These are phyloP conservation scores for Claviceps fusiformis DNA, from an alignment of 2,329 filamentous ascomycete genomes.

Conservation along the genomic window DNA sequence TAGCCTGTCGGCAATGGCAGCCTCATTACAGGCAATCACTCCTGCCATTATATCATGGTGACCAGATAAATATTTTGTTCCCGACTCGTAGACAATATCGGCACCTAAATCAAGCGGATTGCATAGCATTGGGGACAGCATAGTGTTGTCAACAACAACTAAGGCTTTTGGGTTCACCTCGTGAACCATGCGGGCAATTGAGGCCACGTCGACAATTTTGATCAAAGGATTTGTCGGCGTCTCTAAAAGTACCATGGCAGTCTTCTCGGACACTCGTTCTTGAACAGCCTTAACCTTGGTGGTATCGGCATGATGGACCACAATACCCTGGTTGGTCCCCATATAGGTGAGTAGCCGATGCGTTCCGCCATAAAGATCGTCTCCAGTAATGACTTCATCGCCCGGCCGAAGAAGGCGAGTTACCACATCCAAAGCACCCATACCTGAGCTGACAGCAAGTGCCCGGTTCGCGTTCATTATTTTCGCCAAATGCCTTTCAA, in stretches of 20 bases:
- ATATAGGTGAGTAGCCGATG: conserved; percentile 89
- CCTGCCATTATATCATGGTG: conserved; percentile 99
- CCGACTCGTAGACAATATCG: conserved; percentile 93
- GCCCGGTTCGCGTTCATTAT: conserved; percentile 93
- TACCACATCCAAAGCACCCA: conserved; percentile 95
- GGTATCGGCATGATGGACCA: conserved; percentile 94
- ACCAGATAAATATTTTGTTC: conserved; percentile 93
- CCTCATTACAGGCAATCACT: conserved; percentile 82
- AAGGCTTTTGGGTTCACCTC: conserved; percentile 64
- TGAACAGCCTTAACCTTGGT: conserved; percentile 61
- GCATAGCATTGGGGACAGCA: conserved; percentile 88
- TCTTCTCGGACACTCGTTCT: conserved; percentile 60
- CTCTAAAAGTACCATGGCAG: conserved; percentile 89
- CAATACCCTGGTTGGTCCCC: conserved; percentile 74
- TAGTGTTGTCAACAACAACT: conserved; percentile 94
- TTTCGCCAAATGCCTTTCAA: conserved; percentile 94
- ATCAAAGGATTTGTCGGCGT: conserved; percentile 96
- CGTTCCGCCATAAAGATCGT: conserved; percentile 92
- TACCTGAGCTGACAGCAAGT: conserved; percentile 87
- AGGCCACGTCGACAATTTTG: conserved; percentile 87
- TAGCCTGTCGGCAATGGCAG: conserved; percentile 69
- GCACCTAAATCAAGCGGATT: conserved; percentile 91
- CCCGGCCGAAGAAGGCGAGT: conserved; percentile 79
- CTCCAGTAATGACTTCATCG: conserved; percentile 93
- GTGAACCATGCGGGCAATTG: conserved; percentile 66